These are phyloP conservation scores for Trypanosoma vivax DNA, from an alignment of 208 protist genomes.

Conservation along the genomic window DNA sequence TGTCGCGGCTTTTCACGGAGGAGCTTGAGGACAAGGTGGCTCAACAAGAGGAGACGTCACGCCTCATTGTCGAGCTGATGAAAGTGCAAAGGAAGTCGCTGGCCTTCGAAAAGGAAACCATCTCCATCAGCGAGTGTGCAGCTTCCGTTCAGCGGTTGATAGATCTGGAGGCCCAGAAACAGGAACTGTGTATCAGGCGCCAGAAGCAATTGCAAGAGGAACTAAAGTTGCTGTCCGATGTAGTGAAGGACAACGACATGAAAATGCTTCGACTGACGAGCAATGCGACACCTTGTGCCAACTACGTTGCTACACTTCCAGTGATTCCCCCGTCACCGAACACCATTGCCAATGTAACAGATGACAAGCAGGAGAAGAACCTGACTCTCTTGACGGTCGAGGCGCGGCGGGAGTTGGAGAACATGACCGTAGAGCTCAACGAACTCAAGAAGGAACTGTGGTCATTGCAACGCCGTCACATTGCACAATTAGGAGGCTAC, in stretches of 20 bases:
- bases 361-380: not conserved
- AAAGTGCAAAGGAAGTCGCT: slow-evolving; percentile 25
- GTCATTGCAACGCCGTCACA: slow-evolving; percentile 41
- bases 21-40: slow-evolving; percentile 17
- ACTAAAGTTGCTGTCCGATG: slow-evolving; percentile 23
- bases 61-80: slow-evolving; percentile 25
- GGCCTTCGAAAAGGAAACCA: slow-evolving; percentile 17
- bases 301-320: slow-evolving; percentile 1
- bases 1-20: slow-evolving; percentile 15
- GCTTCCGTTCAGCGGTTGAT: slow-evolving; percentile 32
- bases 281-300: not conserved
- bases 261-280: slow-evolving; percentile 5
- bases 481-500: slow-evolving; percentile 55
- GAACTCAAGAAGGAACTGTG: slow-evolving; percentile 27
- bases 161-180: slow-evolving; percentile 42
- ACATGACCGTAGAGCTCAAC: slow-evolving; percentile 32
- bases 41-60: slow-evolving; percentile 21
- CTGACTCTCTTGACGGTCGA: slow-evolving; percentile 15
- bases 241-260: slow-evolving; percentile 15
- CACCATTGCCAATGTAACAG: slow-evolving; percentile 10
- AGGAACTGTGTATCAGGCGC: slow-evolving; percentile 27
- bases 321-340: slow-evolving; percentile 18
- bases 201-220: slow-evolving; percentile 32
- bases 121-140: slow-evolving; percentile 15
- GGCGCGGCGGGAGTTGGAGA: slow-evolving; percentile 38